Evolutionary conservation across 2,329 filamentous ascomycete species (phyloP), one percentile per base, ranked within the genome.

Genomic region (Aaosphaeria pasadenensis): DNA sequence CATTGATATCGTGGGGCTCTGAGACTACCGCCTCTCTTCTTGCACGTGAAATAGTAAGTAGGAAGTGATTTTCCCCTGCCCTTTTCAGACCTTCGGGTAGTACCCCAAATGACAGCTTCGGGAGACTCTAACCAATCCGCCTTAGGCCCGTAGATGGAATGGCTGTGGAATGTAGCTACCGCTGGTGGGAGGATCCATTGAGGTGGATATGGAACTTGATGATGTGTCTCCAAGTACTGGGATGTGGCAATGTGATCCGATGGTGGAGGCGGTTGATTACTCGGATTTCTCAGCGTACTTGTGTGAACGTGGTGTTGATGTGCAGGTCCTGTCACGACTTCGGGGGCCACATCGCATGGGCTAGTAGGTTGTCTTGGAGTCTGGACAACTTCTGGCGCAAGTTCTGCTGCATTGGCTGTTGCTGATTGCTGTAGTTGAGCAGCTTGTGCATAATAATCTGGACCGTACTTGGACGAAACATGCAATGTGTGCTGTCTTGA

Each of bases 131-230:
- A 42, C 64, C 64, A 69, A 38, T 55, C 54, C 6, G 51, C 39
- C 41, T 49, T 61, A 24, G 41, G 53, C 11, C 11, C 36, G 13
- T 44, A 45, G 36, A 42, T 52, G 44, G 45, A 48, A 5, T 53
- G 53, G 6, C 55, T 59, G 30, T 66, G 61, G 9, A 66, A 56
- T 9, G 53, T 62, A 13, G 54, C 50, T 5, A 57, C 31, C 2
- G 56, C 39, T 1, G 64, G 58, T 11, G 53, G 46, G 5, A 61
- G 56, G 7, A 39, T 47, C 66, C 66, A 69, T 43, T 66, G 64
- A 33, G 59, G 58, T 6, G 66, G 66, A 44, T 64, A 62, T 3
- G 65, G 63, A 3, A 64, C 56, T 44, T 65, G 58, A 4, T 56
- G 57, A 43, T 67, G 49, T 30, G 52, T 38, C 43, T 69, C 65